Base-by-base conservation (phyloP, 495 filamentous ascomycete genomes). In the Aspergillus coremiiformis region DNA sequence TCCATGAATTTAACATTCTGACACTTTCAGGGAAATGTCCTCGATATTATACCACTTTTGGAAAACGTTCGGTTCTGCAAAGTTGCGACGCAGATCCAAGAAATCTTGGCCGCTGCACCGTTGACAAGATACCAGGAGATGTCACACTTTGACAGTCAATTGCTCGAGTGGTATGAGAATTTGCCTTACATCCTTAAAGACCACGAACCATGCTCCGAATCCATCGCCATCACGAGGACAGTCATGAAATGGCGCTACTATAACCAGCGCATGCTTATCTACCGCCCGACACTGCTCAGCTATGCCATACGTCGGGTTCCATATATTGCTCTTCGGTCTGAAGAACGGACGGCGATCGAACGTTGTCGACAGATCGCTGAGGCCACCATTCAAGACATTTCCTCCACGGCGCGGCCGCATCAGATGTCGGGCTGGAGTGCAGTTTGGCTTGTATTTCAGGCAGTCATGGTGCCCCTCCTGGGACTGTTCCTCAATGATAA, bases 241-340 rank as follows among this genome's bases (percentile, higher is more conserved):
- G 79, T 90, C 58, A 90, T 89, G 84, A 84, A 87, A 61, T 91
- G 87, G 87, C 78, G 86, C 14, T 90, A 85, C 64, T 80, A 84
- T 61, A 88, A 87, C 58, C 78, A 87, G 48, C 83, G 87, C 49
- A 87, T 90, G 70, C 78, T 90, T 1, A 79, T 90, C n/a, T 83
- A 89, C 62, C 79, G 87, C 1, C 87, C 87, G 0, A 83, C 84
- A 0, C 74, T 91, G 5, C 76, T 91, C 4, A 84, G 79, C 58
- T 78, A 85, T 3, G 86, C 86, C 6, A 81, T 86, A 61, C 83
- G 81, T 9, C 79, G 82, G 11, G 76, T 78, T 7, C 75, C 78
- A 24, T 82, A 79, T 30, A 77, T 81, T 45, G 77, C 75, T 0
- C 53, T 80, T 6, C 59, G 63, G 21, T 78, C 79, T 9, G 85